phyloP scores from a whole-genome alignment of 345 rosid genomes.

The Diplotaxis tenuifolia region DNA sequence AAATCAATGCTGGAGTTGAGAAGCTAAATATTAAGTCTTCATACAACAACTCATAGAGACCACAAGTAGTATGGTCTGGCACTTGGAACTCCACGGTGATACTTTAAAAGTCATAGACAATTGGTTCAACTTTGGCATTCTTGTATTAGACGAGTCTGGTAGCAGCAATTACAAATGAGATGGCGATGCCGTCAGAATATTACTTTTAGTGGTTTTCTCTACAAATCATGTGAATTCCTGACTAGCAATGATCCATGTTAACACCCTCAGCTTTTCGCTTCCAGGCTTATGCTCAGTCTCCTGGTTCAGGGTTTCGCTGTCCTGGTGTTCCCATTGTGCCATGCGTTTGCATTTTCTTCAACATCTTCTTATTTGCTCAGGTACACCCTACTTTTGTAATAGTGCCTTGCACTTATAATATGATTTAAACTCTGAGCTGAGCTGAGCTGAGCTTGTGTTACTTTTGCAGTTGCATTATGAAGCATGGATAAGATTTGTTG shows the following conservation, averaged over 20 bases:
- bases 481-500: conserved; percentile 84
- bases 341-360: conserved; percentile 76
- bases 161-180: neutral
- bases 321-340: conserved; percentile 91
- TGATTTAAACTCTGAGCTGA: conserved; percentile 23
- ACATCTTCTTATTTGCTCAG: conserved; percentile 95
- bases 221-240: neutral
- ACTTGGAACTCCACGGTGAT: conserved; percentile 20
- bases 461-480: conserved; percentile 77
- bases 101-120: neutral
- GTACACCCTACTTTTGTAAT: conserved; percentile 34
- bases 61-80: conserved; percentile 6
- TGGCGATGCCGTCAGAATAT: neutral
- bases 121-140: neutral
- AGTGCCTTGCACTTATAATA: neutral
- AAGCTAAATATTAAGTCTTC: neutral
- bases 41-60: neutral
- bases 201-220: neutral
- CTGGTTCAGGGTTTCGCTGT: conserved; percentile 79
- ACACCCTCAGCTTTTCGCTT: conserved; percentile 10
- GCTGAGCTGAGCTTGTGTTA: neutral
- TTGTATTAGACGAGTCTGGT: neutral
- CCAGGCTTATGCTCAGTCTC: conserved; percentile 60
- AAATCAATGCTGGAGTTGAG: neutral
- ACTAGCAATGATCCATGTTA: neutral